Evolutionary conservation across 805 yeast genomes (phyloP), one percentile per base, ranked within the genome.

Genomic region (Metschnikowia noctiluminum): DNA sequence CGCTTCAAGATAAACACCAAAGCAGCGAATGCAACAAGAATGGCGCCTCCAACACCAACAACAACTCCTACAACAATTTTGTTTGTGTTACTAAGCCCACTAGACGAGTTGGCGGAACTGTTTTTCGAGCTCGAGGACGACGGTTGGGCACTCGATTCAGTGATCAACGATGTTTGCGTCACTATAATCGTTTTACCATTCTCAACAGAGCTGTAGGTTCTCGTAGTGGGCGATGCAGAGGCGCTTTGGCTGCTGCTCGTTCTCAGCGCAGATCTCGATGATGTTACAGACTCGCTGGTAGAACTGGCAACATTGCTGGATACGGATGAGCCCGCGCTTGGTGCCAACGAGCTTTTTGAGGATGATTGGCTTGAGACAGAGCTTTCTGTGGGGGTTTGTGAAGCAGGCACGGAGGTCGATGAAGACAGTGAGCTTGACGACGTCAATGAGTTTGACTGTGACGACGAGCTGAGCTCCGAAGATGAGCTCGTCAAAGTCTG

Each of bases 1-100:
- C 59, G 65, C 60, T 64, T 70, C 46, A 70, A 56, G 54, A 62
- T 59, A 60, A 65, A 71, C 37, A 71, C 59, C 15, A 69, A 56
- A 0, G 62, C 71, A 2, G 65, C 50, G 28, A 73, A 57, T 7
- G 69, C 76, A 11, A 72, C 28, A 44, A 73, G 58, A 37, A 73
- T 59, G 7, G 75, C 61, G 9, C 77, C 77, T 40, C 77, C 77
- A 14, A 73, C 74, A 38, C 77, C 77, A 9, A 73, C 77, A 35
- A 73, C 77, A 9, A 73, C 77, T 35, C 78, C 77, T 8, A 73
- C 78, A 7, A 73, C 76, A 16, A 73, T 70, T 48, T 64, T 65
- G 55, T 73, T 73, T 46, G 77, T 71, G 35, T 61, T 52, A 30
- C 76, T 71, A 50, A 73, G 67, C 2, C 77, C 77, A 14, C 70